Evolutionary conservation across 345 rosid species (phyloP).

Genomic region (Eucalyptus victrix): DNA sequence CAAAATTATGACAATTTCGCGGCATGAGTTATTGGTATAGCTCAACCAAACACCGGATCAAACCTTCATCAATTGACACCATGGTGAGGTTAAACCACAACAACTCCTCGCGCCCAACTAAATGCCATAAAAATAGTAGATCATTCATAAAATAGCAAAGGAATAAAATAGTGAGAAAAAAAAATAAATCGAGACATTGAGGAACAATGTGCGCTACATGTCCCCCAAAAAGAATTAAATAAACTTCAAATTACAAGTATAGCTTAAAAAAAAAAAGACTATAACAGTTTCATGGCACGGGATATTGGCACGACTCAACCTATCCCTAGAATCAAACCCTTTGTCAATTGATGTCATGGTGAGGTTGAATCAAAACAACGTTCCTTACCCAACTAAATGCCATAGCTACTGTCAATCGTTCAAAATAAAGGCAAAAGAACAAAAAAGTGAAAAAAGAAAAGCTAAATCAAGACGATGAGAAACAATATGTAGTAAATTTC

Average conservation of each 20-base stretch:
- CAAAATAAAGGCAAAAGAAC: neutral
- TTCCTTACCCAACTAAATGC: no score
- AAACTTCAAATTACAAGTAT: neutral
- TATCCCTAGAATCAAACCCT: neutral
- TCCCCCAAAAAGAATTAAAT: neutral
- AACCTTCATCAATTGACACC: no score
- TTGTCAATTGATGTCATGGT: neutral
- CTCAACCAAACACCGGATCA: neutral
- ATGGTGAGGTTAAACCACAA: neutral
- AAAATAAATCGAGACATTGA: neutral
- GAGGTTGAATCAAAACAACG: neutral
- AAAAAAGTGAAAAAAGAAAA: neutral
- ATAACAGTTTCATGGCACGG: accelerated
- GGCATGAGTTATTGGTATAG: neutral
- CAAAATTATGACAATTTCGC: accelerated
- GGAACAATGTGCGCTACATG: neutral
- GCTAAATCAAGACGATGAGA: neutral
- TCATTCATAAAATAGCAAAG: neutral
- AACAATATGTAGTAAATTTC: neutral
- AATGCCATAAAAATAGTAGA: neutral
- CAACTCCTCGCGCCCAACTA: neutral
- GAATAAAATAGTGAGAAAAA: neutral
- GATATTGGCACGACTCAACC: neutral
- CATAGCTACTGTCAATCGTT: neutral
- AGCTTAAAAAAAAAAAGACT: neutral